Evolutionary conservation across 805 yeast genomes (phyloP).

Genomic region (Kodamaea hsintzibuensis): DNA sequence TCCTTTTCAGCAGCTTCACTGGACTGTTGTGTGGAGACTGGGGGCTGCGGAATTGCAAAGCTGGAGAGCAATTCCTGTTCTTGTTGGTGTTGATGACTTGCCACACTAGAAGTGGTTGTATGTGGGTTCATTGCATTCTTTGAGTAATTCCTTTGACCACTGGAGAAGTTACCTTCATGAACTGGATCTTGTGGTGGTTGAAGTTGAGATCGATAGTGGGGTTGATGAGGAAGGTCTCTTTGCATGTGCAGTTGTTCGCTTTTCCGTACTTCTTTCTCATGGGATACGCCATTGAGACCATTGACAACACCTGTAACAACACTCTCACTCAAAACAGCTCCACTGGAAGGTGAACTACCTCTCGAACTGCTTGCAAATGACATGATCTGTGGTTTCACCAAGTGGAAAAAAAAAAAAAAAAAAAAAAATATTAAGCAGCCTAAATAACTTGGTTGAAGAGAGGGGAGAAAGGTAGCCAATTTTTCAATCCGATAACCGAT

Average conservation of each 20-base stretch:
- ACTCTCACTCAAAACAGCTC: neutral
- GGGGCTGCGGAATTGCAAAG: conserved; percentile 44
- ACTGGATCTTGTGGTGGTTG: neutral
- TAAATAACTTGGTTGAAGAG: neutral
- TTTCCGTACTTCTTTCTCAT: neutral
- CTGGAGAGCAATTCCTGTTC: conserved; percentile 43
- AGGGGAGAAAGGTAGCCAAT: neutral
- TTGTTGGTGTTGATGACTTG: conserved; percentile 44
- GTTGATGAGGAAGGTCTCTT: neutral
- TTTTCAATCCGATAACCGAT: conserved; percentile 1
- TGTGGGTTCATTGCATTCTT: neutral
- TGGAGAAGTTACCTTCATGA: neutral
- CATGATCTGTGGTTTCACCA: conserved; percentile 2
- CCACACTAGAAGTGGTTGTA: conserved; percentile 27
- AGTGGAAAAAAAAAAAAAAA: neutral
- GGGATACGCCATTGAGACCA: neutral
- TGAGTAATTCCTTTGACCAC: neutral
- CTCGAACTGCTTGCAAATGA: neutral
- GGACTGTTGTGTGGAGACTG: conserved; percentile 39
- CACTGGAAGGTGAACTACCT: neutral
- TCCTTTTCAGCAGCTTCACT: conserved; percentile 29
- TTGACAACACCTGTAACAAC: neutral
- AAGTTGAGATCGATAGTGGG: neutral
- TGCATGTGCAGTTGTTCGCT: neutral
- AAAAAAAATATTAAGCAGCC: neutral